phyloP scores from a whole-genome alignment of 805 yeast species.

The baker's yeast (Saccharomyces cerevisiae) region DNA sequence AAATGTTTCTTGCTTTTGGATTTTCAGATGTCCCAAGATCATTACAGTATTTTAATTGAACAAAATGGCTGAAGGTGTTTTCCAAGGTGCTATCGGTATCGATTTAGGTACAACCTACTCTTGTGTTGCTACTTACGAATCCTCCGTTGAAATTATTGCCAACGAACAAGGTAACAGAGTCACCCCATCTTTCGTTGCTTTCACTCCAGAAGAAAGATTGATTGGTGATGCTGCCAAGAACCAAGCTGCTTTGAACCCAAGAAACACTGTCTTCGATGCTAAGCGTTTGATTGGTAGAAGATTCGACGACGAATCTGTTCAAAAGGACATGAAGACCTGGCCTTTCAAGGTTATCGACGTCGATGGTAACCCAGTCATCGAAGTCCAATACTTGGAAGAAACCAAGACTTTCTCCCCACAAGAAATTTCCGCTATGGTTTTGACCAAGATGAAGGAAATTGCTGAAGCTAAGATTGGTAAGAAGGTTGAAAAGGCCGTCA shows the following conservation, averaged over 20 bases:
- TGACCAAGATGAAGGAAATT: constrained; percentile 74
- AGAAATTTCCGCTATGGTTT: constrained; percentile 68
- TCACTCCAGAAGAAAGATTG: constrained; percentile 67
- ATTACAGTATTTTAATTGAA: neutral
- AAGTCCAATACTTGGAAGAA: constrained; percentile 64
- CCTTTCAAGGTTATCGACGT: constrained; percentile 64
- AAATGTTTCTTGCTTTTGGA: neutral
- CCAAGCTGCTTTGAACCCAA: constrained; percentile 73
- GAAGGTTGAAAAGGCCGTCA: constrained; percentile 63
- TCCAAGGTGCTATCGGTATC: constrained; percentile 98
- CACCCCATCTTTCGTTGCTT: constrained; percentile 72
- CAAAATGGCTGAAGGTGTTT: constrained; percentile 89
- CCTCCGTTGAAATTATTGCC: constrained; percentile 69
- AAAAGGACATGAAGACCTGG: constrained; percentile 88
- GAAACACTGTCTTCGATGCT: constrained; percentile 73
- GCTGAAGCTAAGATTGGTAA: constrained; percentile 70
- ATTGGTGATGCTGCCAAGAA: constrained; percentile 77
- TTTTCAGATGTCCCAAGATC: neutral
- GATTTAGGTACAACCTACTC: constrained; percentile 65
- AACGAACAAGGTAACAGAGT: constrained; percentile 80
- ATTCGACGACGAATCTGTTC: constrained; percentile 66
- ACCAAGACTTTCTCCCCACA: constrained; percentile 63
- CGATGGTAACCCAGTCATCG: constrained; percentile 58
- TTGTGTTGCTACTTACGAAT: constrained; percentile 71
- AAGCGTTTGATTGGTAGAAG: constrained; percentile 77